A percentile compares a stretch with the other conserved stretches of the same genome.
phyloP scores from a whole-genome alignment of 495 filamentous ascomycete genomes.

The Lentithecium fluviatile region DNA sequence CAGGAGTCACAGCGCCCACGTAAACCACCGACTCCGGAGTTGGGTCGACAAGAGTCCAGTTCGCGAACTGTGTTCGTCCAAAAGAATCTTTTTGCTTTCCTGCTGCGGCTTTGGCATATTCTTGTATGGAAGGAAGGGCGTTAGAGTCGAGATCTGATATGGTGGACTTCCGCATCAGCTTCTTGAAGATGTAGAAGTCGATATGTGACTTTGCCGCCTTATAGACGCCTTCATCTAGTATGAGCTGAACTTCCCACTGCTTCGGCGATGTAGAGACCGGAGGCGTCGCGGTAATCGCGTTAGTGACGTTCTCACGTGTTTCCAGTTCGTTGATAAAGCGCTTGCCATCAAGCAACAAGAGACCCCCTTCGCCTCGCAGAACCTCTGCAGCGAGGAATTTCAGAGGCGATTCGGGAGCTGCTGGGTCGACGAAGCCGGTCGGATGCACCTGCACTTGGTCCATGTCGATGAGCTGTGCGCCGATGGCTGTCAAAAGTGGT shows the following conservation, averaged over 20 bases:
- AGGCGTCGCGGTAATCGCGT: constrained; percentile 47
- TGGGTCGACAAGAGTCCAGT: constrained; percentile 52
- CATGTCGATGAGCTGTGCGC: constrained; percentile 58
- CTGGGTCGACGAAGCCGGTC: constrained; percentile 72
- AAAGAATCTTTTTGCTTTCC: constrained; percentile 45
- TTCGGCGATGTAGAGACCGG: constrained; percentile 28
- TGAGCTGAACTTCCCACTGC: constrained; percentile 57
- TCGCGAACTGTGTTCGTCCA: constrained; percentile 51
- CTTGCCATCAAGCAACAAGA: constrained; percentile 49
- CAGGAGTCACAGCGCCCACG: constrained; percentile 58
- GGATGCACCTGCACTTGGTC: constrained; percentile 61
- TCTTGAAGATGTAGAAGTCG: constrained; percentile 60
- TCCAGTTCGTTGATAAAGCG: constrained; percentile 60
- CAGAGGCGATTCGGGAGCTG: constrained; percentile 38
- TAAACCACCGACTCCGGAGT: constrained; percentile 52
- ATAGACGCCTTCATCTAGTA: constrained; percentile 58
- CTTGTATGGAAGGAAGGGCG: constrained; percentile 45
- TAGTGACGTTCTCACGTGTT: constrained; percentile 54
- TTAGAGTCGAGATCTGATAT: constrained; percentile 49
- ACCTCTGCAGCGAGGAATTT: constrained; percentile 64
- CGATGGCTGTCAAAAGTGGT: constrained; percentile 47
- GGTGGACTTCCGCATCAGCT: constrained; percentile 53
- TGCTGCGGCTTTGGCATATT: constrained; percentile 48
- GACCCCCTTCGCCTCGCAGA: constrained; percentile 58
- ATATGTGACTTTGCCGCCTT: constrained; percentile 53